phyloP scores from a whole-genome alignment of 768 basidiomycete species.

The Boletus sp. region DNA sequence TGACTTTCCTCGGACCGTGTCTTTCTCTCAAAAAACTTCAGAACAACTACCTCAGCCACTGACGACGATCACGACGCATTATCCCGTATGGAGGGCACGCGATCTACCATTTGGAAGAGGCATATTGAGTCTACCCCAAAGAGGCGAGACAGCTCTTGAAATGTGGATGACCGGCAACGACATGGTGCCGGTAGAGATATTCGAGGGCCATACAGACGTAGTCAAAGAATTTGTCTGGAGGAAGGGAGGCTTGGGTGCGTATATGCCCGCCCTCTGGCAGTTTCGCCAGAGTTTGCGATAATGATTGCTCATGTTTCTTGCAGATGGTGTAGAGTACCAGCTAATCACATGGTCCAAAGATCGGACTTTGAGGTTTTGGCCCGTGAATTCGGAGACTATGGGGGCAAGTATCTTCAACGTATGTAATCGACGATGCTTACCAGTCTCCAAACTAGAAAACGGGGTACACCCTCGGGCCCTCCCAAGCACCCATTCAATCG shows the following conservation, averaged over 20 bases:
- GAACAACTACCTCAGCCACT: slow-evolving; percentile 37
- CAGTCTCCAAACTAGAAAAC: slow-evolving; percentile 41
- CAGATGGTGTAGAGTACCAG: slow-evolving; percentile 56
- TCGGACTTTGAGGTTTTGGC: slow-evolving; percentile 89
- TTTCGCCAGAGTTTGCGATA: not conserved
- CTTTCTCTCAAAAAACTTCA: slow-evolving; percentile 8
- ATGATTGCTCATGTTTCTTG: not conserved
- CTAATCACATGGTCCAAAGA: slow-evolving; percentile 87
- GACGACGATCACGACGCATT: slow-evolving; percentile 63
- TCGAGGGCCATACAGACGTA: slow-evolving; percentile 88
- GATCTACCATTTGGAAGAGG: slow-evolving; percentile 91
- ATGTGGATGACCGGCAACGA: slow-evolving; percentile 59
- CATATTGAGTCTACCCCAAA: slow-evolving; percentile 82
- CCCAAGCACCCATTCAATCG: slow-evolving; percentile 25
- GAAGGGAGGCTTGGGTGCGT: slow-evolving; percentile 54
- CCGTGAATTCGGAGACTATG: slow-evolving; percentile 68
- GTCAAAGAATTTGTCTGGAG: slow-evolving; percentile 99
- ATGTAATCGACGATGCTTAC: slow-evolving; percentile 8
- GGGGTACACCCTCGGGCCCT: slow-evolving; percentile 39
- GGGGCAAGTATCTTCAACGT: slow-evolving; percentile 43
- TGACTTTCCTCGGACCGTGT: slow-evolving; percentile 12
- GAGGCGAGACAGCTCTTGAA: slow-evolving; percentile 79
- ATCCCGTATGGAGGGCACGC: slow-evolving; percentile 94
- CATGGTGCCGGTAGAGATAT: slow-evolving; percentile 57
- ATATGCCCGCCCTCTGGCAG: too few relatives aligned